phyloP scores from a whole-genome alignment of 306 rosid species.

The Ormosia emarginata region DNA sequence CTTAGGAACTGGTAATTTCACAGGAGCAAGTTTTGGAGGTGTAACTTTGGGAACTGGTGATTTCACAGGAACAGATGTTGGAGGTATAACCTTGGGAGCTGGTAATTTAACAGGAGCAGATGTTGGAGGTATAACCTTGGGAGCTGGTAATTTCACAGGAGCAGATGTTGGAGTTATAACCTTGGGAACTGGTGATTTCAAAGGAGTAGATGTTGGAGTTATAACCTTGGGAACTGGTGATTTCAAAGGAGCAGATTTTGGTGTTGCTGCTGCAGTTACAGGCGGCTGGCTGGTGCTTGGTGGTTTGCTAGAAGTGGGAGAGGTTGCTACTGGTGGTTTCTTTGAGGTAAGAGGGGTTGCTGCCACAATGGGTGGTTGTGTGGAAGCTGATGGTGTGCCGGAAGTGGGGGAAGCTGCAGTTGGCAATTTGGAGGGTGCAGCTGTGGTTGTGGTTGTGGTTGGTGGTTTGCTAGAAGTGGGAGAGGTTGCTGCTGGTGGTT shows the following conservation, averaged over 20 bases:
- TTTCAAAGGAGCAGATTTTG: slow-evolving; percentile 5
- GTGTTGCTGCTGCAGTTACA: background rate
- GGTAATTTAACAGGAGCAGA: too few relatives aligned
- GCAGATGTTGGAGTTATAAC: background rate
- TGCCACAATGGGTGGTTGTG: background rate
- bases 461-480: background rate
- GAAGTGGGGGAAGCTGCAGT: slow-evolving; percentile 2
- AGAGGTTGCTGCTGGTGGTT: slow-evolving; percentile 14
- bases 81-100: background rate
- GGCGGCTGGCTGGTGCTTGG: background rate
- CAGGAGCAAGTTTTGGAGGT: background rate
- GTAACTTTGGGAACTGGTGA: too few relatives aligned
- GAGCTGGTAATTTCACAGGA: slow-evolving; percentile 16
- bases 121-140: background rate
- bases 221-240: background rate
- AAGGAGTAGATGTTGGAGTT: slow-evolving; percentile 6
- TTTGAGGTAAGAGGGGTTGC: background rate
- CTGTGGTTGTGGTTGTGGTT: background rate
- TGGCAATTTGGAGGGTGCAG: slow-evolving; percentile 25
- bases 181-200: background rate
- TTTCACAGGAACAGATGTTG: too few relatives aligned
- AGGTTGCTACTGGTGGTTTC: slow-evolving; percentile 6
- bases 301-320: slow-evolving; percentile 1
- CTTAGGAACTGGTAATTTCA: slow-evolving; percentile 44
- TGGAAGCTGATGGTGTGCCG: background rate